Base-by-base conservation (phyloP, 768 basidiomycete species). In the Mycena venus region DNA sequence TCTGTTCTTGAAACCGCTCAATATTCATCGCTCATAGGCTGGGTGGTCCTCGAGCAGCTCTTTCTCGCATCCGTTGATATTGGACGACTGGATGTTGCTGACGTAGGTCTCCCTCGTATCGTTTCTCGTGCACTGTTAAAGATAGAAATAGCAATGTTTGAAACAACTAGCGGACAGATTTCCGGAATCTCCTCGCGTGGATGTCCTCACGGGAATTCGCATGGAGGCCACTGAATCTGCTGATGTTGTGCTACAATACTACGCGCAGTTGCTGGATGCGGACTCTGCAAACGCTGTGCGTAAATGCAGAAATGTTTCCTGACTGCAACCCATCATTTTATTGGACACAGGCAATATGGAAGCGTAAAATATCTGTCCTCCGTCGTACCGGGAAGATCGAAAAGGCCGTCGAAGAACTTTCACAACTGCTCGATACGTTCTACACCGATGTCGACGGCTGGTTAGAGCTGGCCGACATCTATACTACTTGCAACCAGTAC, bases 381-480 rank as follows among this genome's bases (percentile, higher is more conserved):
- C 86, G 93, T 55, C 86, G 91, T 12, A 86, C 84, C 9, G 92
- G 94, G 56, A 89, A 89, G 79, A 82, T 89, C 0, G 91, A 95
- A 62, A 87, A 87, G 60, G 93, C 94, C 0, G 91, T 94, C 2
- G 88, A 91, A 12, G 91, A 96, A 78, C 87, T 98, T 4, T 90
- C 90, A 17, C 85, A 88, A 51, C 92, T 93, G 77, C 88, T 96
- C 23, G 96, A 98, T 78, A 95, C 93, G 0, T 94, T 96, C 80
- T 98, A 98, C 81, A 91, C 91, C 25, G 97, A 98, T 75, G 86
- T 93, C 17, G 95, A 97, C 76, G 96, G 90, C 14, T 98, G 97
- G 96, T 83, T 95, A 21, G 94, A 97, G 80, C 90, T 98, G 27
- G 92, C 95, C 0, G 93, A 95, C 78, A 90, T 95, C 5, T 96